phyloP scores from a whole-genome alignment of 1,284 basidiomycete species.

The Earliella scabrosa region DNA sequence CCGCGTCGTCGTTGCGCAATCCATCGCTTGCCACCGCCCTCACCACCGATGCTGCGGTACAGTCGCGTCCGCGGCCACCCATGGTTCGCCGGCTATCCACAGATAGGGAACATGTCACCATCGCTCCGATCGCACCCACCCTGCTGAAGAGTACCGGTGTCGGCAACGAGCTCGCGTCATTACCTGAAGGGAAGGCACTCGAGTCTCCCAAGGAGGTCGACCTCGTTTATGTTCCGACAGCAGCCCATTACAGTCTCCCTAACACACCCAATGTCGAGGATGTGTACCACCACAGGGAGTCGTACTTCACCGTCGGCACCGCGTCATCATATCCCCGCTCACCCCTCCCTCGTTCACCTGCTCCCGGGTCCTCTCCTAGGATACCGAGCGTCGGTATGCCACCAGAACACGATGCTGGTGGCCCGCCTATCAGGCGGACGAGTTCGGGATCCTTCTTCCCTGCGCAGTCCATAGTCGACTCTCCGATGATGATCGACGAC shows the following conservation, averaged over 20 bases:
- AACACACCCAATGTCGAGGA: conserved; percentile 32
- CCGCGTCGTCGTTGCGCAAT: conserved; percentile 37
- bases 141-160: conserved; percentile 81
- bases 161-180: conserved; percentile 43
- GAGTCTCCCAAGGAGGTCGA: conserved; percentile 44
- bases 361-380: conserved; percentile 22
- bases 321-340: conserved; percentile 20
- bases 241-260: conserved; percentile 47
- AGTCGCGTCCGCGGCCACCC: conserved; percentile 31
- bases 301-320: conserved; percentile 39
- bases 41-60: conserved; percentile 19
- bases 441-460: conserved; percentile 23
- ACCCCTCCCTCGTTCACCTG: conserved; percentile 14
- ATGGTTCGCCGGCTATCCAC: conserved; percentile 42
- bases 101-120: conserved; percentile 76
- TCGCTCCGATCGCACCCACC: conserved; percentile 94
- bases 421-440: conserved; percentile 10
- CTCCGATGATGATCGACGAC: conserved; percentile 35
- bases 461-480: conserved; percentile 22
- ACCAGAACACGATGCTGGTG: conserved; percentile 5
- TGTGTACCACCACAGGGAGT: conserved; percentile 39
- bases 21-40: conserved; percentile 15
- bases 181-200: conserved; percentile 32
- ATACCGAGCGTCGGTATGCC: conserved; percentile 29
- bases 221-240: conserved; percentile 75